Evolutionary conservation across 139 green algal species (phyloP), one percentile per base, ranked within the genome.

Genomic region (Trebouxia sp.): DNA sequence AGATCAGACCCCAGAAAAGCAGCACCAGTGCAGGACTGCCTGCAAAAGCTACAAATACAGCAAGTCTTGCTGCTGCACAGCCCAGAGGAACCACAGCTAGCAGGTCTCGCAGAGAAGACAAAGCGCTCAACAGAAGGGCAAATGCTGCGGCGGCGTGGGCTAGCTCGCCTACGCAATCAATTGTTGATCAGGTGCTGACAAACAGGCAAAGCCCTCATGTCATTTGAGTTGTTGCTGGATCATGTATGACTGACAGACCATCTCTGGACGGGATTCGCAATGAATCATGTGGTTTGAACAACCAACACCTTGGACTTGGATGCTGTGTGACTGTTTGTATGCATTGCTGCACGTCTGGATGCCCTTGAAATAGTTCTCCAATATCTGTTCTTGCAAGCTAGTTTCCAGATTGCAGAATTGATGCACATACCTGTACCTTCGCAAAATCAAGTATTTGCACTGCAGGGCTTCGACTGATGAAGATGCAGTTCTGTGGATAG

Each of bases 401-500:
- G n/a, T n/a, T n/a, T n/a, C n/a, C n/a, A n/a, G n/a, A n/a, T n/a
- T n/a, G n/a, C n/a, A n/a, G n/a, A n/a, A n/a, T n/a, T n/a, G n/a
- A n/a, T n/a, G n/a, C n/a, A n/a, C n/a, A n/a, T n/a, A n/a, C n/a
- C n/a, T n/a, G n/a, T n/a, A n/a, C n/a, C n/a, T n/a, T n/a, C n/a
- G n/a, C n/a, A n/a, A n/a, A n/a, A 65, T 26, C 51, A 28, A 7
- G 20, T 35, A 30, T 5, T 26, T 65, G 51, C 30, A 5, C 24
- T 69, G 58, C 58, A 69, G 58, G 39, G 58, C 58, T 6, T 17
- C 41, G 28, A 20, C 39, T 20, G 9, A 41, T 39, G 58, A 69
- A 69, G 58, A 69, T 41, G 58, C 30, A 42, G 58, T 69, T 28
- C 58, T 69, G 30, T 69, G 58, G 58, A 42, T 69, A 38, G 58